Percentiles rank a stretch among this genome's conserved stretches.
Evolutionary conservation across 306 rosid species (phyloP).

Genomic region (Prunus kanzakura): DNA sequence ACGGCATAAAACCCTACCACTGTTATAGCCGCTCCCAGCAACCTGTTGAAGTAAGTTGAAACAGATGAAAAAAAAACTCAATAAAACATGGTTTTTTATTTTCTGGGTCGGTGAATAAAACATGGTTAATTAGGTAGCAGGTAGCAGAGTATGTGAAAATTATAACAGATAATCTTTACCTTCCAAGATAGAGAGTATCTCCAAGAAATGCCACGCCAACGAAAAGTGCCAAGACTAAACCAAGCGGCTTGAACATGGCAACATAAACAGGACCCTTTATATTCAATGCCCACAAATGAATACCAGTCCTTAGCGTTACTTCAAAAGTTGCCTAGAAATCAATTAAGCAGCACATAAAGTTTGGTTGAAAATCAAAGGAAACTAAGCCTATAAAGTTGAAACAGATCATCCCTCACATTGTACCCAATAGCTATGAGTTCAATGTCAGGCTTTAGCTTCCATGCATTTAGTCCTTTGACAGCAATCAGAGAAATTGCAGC

Average conservation of each 20-base stretch:
- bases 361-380: not conserved
- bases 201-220: constrained; percentile 48
- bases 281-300: constrained; percentile 30
- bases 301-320: constrained; percentile 23
- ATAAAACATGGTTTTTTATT: too few relatives aligned
- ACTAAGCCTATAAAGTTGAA: not conserved
- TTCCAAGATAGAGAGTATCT: constrained; percentile 43
- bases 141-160: too few relatives aligned
- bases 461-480: constrained; percentile 26
- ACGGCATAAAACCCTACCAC: constrained; percentile 50
- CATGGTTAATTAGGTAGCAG: too few relatives aligned
- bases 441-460: constrained; percentile 21
- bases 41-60: constrained; percentile 16
- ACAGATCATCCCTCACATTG: constrained; percentile 25
- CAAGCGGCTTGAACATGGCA: constrained; percentile 43
- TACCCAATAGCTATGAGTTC: constrained; percentile 28
- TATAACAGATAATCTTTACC: too few relatives aligned
- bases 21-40: constrained; percentile 37
- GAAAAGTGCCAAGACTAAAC: constrained; percentile 43
- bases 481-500: constrained; percentile 31
- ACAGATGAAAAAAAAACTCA: too few relatives aligned
- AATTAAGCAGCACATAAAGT: not conserved
- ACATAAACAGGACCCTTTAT: constrained; percentile 50
- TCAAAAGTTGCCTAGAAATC: constrained; percentile 37
- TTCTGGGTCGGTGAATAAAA: too few relatives aligned